Evolutionary conservation across 371 early-diverging fungal genomes (phyloP).

Genomic region (Apophysomyces variabilis): DNA sequence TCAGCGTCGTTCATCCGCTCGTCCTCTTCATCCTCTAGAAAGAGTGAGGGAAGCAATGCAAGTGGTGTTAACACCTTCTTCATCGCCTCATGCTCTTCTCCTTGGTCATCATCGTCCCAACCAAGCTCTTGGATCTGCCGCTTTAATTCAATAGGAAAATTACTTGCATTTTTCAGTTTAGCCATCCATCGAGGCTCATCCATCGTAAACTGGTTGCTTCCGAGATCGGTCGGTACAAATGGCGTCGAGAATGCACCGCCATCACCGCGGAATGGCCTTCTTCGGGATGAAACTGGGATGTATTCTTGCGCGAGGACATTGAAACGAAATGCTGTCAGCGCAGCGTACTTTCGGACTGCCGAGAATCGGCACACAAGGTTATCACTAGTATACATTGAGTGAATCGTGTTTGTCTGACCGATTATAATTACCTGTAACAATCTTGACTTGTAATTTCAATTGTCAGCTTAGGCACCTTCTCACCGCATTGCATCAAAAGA

Average conservation of each 20-base stretch:
- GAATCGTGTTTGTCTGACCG: neutral
- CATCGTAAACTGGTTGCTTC: conserved; percentile 61
- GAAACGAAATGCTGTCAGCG: conserved; percentile 58
- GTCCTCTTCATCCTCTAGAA: conserved; percentile 59
- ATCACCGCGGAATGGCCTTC: conserved; percentile 62
- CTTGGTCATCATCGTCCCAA: conserved; percentile 65
- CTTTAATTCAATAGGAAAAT: conserved; percentile 63
- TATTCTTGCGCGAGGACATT: conserved; percentile 58
- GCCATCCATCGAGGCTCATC: conserved; percentile 67
- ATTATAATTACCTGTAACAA: conserved; percentile 47
- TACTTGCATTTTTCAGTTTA: conserved; percentile 59
- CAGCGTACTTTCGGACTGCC: conserved; percentile 48
- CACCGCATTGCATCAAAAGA: conserved; percentile 66
- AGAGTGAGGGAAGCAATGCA: conserved; percentile 57
- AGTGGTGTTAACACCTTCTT: conserved; percentile 57
- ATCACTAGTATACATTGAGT: conserved; percentile 30
- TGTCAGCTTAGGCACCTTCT: conserved; percentile 57
- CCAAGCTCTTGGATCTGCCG: conserved; percentile 64
- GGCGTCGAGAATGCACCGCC: conserved; percentile 58
- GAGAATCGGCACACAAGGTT: conserved; percentile 53
- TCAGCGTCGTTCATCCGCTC: conserved; percentile 33
- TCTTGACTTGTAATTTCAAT: conserved; percentile 46
- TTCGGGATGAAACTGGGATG: conserved; percentile 52
- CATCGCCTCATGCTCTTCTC: conserved; percentile 55
- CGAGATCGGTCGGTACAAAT: conserved; percentile 65